Percentiles rank a stretch among this genome's conserved stretches.
These are phyloP conservation scores for Trifolium pratense DNA, from an alignment of 306 rosid species.

Conservation along the genomic window DNA sequence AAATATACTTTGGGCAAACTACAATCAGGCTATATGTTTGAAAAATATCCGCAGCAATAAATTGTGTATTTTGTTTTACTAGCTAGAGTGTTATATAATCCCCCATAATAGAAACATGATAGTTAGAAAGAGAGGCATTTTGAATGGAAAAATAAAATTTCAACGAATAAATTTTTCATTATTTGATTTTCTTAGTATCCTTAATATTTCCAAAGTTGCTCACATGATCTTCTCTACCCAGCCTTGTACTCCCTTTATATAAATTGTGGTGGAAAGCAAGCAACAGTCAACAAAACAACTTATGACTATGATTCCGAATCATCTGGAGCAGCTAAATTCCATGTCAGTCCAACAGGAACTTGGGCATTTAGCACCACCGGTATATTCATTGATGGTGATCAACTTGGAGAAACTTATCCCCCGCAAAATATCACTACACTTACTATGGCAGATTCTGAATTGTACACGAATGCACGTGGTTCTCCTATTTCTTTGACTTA, in stretches of 20 bases:
- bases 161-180: background rate
- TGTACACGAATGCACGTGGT: conserved; percentile 66
- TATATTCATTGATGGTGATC: conserved; percentile 35
- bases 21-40: background rate
- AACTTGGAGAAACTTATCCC: background rate
- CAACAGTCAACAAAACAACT: background rate
- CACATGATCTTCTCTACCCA: conserved; percentile 9
- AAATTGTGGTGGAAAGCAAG: conserved; percentile 38
- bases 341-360: background rate
- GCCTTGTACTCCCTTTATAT: conserved; percentile 31
- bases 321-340: conserved; percentile 8
- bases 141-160: background rate
- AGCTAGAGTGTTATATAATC: background rate
- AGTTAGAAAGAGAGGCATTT: background rate
- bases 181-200: background rate
- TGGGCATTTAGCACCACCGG: conserved; percentile 72
- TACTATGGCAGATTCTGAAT: conserved; percentile 34
- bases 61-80: background rate
- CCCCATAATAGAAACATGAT: background rate
- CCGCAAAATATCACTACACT: background rate
- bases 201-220: background rate
- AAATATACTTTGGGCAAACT: background rate
- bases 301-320: conserved; percentile 8
- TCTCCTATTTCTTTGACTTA: conserved; percentile 70
- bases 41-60: background rate